A percentile compares a stretch with the other conserved stretches of the same genome.
Evolutionary conservation across 352 stramenopile genomes (phyloP).

Genomic region (Globisporangium megalacanthum): DNA sequence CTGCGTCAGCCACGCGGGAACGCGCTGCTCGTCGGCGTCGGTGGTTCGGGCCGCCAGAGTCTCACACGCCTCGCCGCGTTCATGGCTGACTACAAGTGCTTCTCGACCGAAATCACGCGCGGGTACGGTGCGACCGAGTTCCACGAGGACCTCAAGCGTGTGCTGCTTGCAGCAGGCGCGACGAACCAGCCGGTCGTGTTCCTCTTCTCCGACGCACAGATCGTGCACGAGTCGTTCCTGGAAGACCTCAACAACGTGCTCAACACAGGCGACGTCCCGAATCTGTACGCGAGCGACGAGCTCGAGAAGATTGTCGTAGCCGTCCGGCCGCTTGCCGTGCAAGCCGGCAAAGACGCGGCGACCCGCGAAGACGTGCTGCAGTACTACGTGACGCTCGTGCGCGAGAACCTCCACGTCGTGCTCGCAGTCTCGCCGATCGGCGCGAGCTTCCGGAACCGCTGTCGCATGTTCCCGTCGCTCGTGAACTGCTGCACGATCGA

Average conservation of each 20-base stretch:
- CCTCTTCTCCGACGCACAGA: constrained; percentile 92
- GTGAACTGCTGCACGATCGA: constrained; percentile 95
- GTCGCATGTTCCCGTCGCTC: constrained; percentile 92
- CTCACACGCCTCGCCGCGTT: constrained; percentile 88
- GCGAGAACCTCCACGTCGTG: constrained; percentile 94
- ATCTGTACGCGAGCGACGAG: constrained; percentile 90
- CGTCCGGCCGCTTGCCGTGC: constrained; percentile 73
- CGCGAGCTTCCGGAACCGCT: constrained; percentile 88
- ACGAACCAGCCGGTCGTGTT: constrained; percentile 90
- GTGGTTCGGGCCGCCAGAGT: constrained; percentile 87
- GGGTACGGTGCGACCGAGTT: constrained; percentile 89
- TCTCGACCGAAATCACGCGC: constrained; percentile 91
- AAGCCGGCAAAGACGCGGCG: constrained; percentile 55
- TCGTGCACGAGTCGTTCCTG: constrained; percentile 91
- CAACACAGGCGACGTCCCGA: constrained; percentile 92
- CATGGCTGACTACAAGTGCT: constrained; percentile 89
- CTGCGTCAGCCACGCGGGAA: constrained; percentile 90
- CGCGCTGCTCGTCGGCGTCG: constrained; percentile 89
- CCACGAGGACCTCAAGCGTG: constrained; percentile 90
- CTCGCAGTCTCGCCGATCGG: constrained; percentile 91
- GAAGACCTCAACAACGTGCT: constrained; percentile 95
- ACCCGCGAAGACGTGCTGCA: constrained; percentile 82
- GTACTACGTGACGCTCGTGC: constrained; percentile 88
- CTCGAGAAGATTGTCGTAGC: constrained; percentile 86
- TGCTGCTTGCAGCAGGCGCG: constrained; percentile 85